Percentiles rank a stretch among this genome's conserved stretches.
Evolutionary conservation across 148 eudicot species (phyloP).

Genomic region (Rhododendron griersonianum): DNA sequence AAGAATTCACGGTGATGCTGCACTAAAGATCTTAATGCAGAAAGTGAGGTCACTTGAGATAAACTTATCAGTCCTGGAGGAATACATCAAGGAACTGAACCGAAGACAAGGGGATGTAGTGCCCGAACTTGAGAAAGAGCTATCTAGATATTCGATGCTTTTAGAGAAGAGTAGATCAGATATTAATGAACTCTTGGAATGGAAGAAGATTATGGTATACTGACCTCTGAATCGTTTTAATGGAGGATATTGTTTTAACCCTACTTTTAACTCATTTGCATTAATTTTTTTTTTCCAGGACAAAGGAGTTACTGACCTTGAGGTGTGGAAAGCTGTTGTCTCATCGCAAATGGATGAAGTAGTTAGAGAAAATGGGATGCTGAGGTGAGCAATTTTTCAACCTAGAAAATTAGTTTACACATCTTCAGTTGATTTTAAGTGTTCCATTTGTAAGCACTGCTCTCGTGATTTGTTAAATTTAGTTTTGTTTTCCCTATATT

Average conservation of each 20-base stretch:
- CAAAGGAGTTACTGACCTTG: constrained; percentile 44
- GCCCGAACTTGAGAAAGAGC: too few species aligned
- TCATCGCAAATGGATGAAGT: constrained; percentile 56
- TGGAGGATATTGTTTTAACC: not conserved
- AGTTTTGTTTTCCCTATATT: not conserved
- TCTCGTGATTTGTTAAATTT: not conserved
- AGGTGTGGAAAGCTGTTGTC: constrained; percentile 55
- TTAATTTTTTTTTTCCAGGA: constrained; percentile 38
- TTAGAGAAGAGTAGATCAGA: too few species aligned
- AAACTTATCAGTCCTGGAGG: too few species aligned
- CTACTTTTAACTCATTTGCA: not conserved
- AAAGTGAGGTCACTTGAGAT: too few species aligned
- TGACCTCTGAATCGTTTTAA: constrained; percentile 40
- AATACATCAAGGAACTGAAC: too few species aligned
- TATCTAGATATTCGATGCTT: too few species aligned
- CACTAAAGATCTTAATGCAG: too few species aligned
- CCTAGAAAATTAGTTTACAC: not conserved
- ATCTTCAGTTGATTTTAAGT: not conserved
- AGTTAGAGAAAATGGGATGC: constrained; percentile 46
- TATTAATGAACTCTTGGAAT: too few species aligned
- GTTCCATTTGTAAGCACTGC: not conserved
- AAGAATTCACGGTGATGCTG: too few species aligned
- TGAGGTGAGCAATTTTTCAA: constrained; percentile 44
- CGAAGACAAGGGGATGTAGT: too few species aligned
- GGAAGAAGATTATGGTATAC: too few species aligned